A percentile compares a stretch with the other conserved stretches of the same genome.
Conservation (phyloP, 2,329 filamentous ascomycete species). For the Colletotrichum sp. region DNA sequence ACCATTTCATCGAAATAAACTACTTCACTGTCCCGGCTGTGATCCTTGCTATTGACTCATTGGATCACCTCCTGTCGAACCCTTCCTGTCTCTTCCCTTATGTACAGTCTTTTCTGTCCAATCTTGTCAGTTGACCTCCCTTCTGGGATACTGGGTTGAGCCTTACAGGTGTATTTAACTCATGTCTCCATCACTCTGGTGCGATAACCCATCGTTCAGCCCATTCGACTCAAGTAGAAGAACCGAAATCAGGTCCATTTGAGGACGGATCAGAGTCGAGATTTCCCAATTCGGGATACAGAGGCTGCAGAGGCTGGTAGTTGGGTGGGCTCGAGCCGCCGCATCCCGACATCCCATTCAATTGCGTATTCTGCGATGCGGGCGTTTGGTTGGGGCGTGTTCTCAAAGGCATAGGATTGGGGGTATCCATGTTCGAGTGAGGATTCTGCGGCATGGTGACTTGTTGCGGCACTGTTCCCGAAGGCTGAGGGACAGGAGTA, state of each 20-base stretch:
- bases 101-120: neutral
- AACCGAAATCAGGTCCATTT: neutral
- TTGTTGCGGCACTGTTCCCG: neutral
- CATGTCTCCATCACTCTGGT: neutral
- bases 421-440: neutral
- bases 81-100: neutral
- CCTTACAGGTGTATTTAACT: neutral
- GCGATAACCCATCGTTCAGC: neutral
- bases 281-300: neutral
- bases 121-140: neutral
- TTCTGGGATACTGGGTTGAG: neutral
- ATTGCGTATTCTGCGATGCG: neutral
- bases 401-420: neutral
- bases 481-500: neutral
- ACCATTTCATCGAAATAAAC: neutral
- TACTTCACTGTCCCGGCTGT: neutral
- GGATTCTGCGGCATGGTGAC: rapidly evolving
- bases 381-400: neutral
- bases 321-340: neutral
- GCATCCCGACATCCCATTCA: neutral
- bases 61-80: neutral
- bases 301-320: neutral
- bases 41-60: neutral
- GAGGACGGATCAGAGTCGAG: neutral
- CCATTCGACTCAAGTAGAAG: neutral